Percentiles rank a stretch among this genome's conserved stretches.
Conservation (phyloP, 2,329 filamentous ascomycete genomes). For the Capronia epimyces region DNA sequence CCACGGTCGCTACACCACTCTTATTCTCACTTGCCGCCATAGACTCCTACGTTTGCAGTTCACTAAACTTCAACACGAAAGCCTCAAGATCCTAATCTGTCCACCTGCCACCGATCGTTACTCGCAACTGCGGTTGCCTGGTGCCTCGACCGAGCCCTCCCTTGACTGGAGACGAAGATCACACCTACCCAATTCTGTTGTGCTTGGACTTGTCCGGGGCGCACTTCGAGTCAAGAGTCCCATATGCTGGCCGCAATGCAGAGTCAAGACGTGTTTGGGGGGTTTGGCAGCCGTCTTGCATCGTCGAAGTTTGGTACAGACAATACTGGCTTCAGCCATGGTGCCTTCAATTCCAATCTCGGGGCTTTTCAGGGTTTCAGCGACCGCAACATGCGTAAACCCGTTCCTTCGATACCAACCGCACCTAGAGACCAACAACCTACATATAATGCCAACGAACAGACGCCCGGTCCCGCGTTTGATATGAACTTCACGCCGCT, state of each 20-base stretch:
- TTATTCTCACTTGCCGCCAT: slow-evolving; percentile 20
- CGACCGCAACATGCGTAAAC: slow-evolving; percentile 75
- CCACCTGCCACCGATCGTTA: slow-evolving; percentile 5
- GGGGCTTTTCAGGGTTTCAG: slow-evolving; percentile 68
- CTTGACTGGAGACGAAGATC: background rate
- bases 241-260: slow-evolving; percentile 65
- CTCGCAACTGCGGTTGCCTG: background rate
- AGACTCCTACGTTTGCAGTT: slow-evolving; percentile 27
- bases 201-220: slow-evolving; percentile 23
- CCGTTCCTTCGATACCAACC: slow-evolving; percentile 87
- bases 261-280: slow-evolving; percentile 61
- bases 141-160: background rate
- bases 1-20: slow-evolving; percentile 25
- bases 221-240: slow-evolving; percentile 16
- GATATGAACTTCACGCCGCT: slow-evolving; percentile 99
- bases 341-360: slow-evolving; percentile 80
- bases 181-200: slow-evolving; percentile 3
- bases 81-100: background rate
- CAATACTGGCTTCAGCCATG: slow-evolving; percentile 87
- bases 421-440: slow-evolving; percentile 54
- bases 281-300: slow-evolving; percentile 23
- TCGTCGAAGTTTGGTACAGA: slow-evolving; percentile 59
- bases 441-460: slow-evolving; percentile 59
- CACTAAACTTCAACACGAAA: slow-evolving; percentile 25
- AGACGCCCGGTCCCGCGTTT: slow-evolving; percentile 79